A percentile compares a stretch with the other conserved stretches of the same genome.
Conservation (phyloP, 2,329 filamentous ascomycete species). For the Xylaria sp. region DNA sequence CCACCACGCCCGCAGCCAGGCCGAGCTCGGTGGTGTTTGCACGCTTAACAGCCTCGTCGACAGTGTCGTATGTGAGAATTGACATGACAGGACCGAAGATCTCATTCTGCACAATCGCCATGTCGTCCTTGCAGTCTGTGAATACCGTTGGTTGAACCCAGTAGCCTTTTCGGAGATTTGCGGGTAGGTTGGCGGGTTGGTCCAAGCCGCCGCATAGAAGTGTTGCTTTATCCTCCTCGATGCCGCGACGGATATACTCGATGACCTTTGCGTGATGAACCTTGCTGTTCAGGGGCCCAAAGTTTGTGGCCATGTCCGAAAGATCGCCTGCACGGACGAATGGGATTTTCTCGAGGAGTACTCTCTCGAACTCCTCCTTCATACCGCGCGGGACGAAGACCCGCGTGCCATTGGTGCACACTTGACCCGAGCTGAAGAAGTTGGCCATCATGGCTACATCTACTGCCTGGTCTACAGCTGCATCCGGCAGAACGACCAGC, state of each 20-base stretch:
- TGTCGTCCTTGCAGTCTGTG: conserved; percentile 83
- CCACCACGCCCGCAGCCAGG: conserved; percentile 86
- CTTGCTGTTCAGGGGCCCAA: conserved; percentile 82
- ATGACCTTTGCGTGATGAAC: conserved; percentile 81
- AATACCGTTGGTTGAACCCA: conserved; percentile 89
- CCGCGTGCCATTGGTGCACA: conserved; percentile 91
- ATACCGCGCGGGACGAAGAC: conserved; percentile 80
- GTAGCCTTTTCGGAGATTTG: conserved; percentile 71
- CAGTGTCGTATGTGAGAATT: conserved; percentile 76
- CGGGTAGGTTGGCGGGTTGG: conserved; percentile 64
- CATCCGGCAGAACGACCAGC: conserved; percentile 82
- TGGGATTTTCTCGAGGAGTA: conserved; percentile 75
- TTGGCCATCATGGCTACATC: conserved; percentile 94
- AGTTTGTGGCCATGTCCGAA: conserved; percentile 79
- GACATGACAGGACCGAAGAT: conserved; percentile 92
- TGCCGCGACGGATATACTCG: conserved; percentile 80
- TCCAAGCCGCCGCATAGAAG: conserved; percentile 77
- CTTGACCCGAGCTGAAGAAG: conserved; percentile 90
- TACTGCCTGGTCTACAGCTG: conserved; percentile 81
- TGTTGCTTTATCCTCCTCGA: conserved; percentile 76
- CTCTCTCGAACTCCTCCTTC: conserved; percentile 74
- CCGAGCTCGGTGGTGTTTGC: conserved; percentile 83
- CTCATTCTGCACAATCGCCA: conserved; percentile 83
- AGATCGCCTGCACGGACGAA: conserved; percentile 78
- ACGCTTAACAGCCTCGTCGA: conserved; percentile 75